A percentile compares a stretch with the other conserved stretches of the same genome.
These are phyloP conservation scores for Ulmus americana DNA, from an alignment of 331 rosid species.

Conservation along the genomic window DNA sequence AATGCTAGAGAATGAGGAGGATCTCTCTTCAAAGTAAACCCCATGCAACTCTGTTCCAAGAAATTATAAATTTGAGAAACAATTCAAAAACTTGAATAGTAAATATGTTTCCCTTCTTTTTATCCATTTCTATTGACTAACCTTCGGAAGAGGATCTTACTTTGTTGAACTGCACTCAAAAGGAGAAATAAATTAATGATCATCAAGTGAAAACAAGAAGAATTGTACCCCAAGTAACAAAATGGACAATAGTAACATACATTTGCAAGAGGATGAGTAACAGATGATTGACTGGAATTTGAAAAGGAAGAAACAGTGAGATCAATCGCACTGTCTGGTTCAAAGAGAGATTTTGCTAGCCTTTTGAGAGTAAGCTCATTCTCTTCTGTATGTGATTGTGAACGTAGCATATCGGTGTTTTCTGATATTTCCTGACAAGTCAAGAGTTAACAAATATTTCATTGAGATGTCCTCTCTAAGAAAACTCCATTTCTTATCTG, in stretches of 20 bases:
- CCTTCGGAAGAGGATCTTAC: conserved; percentile 41
- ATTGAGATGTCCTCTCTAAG: conserved; percentile 11
- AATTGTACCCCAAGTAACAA: not conserved
- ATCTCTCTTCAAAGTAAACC: conserved; percentile 40
- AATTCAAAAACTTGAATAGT: conserved; percentile 7
- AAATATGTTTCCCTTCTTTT: not conserved
- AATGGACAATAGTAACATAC: conserved; percentile 12
- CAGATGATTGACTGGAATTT: conserved; percentile 27
- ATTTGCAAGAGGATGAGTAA: conserved; percentile 20
- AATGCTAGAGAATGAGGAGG: conserved; percentile 32
- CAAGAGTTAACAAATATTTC: conserved; percentile 23
- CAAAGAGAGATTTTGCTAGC: conserved; percentile 25
- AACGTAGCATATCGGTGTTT: conserved; percentile 17
- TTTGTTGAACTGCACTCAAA: conserved; percentile 46
- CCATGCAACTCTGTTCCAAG: conserved; percentile 29
- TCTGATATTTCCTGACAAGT: conserved; percentile 19
- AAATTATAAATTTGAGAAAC: conserved; percentile 14
- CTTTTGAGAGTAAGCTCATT: conserved; percentile 27
- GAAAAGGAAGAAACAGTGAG: conserved; percentile 12
- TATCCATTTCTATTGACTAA: conserved; percentile 26
- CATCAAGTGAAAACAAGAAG: conserved; percentile 6
- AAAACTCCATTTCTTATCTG: conserved; percentile 32
- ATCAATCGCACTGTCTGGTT: conserved; percentile 15
- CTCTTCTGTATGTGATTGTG: conserved; percentile 23
- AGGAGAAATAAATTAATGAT: conserved; percentile 17